Evolutionary conservation across 306 rosid genomes (phyloP), one percentile per base, ranked within the genome.

Genomic region (Nissolia schottii): DNA sequence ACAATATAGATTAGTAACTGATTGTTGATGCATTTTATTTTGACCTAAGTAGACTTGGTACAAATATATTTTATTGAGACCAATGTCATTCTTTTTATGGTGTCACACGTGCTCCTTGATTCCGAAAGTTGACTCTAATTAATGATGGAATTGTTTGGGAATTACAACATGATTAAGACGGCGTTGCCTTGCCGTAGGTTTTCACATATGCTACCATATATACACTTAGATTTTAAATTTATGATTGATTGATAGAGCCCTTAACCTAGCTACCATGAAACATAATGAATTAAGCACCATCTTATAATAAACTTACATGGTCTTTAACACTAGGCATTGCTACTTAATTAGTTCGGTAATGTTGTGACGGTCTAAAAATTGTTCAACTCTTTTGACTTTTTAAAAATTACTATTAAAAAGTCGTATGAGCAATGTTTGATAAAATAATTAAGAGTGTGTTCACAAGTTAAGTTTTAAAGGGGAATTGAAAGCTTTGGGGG

Each of bases 91-190:
- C 28, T 29, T 70, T 22, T 38, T 37, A n/a, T n/a, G 31, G 64
- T 46, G 49, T 53, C 79, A 69, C 86, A 76, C 83, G 80, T 83
- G 85, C 77, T 25, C 54, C 59, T 83, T 70, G 73, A 82, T 84
- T 80, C 76, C 3, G n/a, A 27, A 67, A 72, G 87, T 89, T 89
- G 92, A 85, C 96, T 58, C 11, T 58, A 25, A 63, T 55, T 70
- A 72, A 35, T 45, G 25, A 74, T 77, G 71, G 64, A 78, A 83
- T 81, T 83, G 54, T 25, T 80, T 74, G 80, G 81, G 74, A 75
- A 77, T 81, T 62, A 74, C 87, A 72, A 64, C 8, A 51, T 31
- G 60, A 43, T 75, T 74, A 68, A 57, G 74, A 53, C 53, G 7
- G 59, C 9, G 73, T 41, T 49, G 28, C 55, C 11, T n/a, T 54